Percentiles rank a stretch among this genome's conserved stretches.
phyloP scores from a whole-genome alignment of 2,329 filamentous ascomycete species.

The Neocucurbitaria cava region DNA sequence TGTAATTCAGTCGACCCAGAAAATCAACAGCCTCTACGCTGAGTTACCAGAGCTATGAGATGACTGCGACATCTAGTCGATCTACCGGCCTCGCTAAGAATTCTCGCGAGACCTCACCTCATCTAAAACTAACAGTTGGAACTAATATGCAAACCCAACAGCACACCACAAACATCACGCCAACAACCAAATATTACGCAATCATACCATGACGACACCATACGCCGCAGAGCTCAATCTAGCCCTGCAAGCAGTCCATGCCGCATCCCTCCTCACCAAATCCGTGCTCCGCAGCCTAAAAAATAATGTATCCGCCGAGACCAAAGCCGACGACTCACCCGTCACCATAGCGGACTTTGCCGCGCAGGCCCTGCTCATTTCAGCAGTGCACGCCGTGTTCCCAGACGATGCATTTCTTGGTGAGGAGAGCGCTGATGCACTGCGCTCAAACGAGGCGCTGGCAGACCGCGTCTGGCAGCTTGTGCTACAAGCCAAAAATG shows the following conservation, averaged over 20 bases:
- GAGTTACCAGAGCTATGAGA: too few relatives aligned
- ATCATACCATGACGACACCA: conserved; percentile 8
- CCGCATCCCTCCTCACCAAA: conserved; percentile 66
- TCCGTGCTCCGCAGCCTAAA: conserved; percentile 57
- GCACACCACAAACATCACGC: conserved; percentile 9
- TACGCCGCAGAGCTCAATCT: conserved; percentile 40
- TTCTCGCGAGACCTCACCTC: conserved; percentile 6
- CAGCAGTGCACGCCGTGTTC: conserved; percentile 61
- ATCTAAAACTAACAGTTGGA: conserved; percentile 20
- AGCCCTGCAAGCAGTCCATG: conserved; percentile 57
- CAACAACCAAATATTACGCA: conserved; percentile 3
- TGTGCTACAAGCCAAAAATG: conserved; percentile 48
- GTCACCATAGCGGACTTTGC: conserved; percentile 71
- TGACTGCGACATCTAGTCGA: background rate
- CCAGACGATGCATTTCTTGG: conserved; percentile 66
- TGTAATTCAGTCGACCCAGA: background rate
- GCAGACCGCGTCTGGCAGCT: conserved; percentile 64
- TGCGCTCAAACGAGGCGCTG: conserved; percentile 59
- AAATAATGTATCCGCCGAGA: conserved; percentile 56
- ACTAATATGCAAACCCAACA: conserved; percentile 9
- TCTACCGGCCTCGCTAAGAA: conserved; percentile 1
- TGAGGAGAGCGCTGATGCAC: conserved; percentile 64
- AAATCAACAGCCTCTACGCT: background rate
- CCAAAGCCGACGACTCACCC: conserved; percentile 65
- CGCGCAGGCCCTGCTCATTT: conserved; percentile 67